Conservation (phyloP, 2,329 filamentous ascomycete species). For the Trematosphaeria pertusa region DNA sequence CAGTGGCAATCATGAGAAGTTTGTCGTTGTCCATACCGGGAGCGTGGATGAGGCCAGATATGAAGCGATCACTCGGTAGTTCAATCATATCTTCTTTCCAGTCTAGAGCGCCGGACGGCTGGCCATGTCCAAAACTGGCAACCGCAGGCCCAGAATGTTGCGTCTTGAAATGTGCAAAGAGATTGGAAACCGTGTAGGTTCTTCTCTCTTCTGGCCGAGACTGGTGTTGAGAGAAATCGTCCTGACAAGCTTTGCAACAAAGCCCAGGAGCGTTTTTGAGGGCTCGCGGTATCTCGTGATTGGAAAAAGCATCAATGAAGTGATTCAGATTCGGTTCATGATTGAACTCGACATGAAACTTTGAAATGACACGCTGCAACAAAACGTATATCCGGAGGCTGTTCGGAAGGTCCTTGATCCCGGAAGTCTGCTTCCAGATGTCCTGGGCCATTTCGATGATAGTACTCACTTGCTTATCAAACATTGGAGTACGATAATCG, state of each 20-base stretch:
- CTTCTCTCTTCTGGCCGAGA: constrained; percentile 47
- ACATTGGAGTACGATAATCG: constrained; percentile 41
- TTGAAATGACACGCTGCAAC: constrained; percentile 67
- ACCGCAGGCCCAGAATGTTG: constrained; percentile 54
- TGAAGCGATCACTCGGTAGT: constrained; percentile 60
- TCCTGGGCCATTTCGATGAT: constrained; percentile 61
- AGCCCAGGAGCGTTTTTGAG: constrained; percentile 54
- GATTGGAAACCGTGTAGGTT: constrained; percentile 57
- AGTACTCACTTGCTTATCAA: constrained; percentile 50
- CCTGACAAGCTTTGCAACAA: constrained; percentile 52
- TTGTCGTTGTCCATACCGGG: constrained; percentile 66
- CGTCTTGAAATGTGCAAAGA: constrained; percentile 67
- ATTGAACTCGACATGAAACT: constrained; percentile 64
- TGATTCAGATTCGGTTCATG: constrained; percentile 65
- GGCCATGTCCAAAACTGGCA: constrained; percentile 31
- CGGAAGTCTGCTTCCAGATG: constrained; percentile 67
- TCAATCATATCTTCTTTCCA: constrained; percentile 70
- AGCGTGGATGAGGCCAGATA: constrained; percentile 58
- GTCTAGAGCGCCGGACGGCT: constrained; percentile 46
- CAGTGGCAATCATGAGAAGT: constrained; percentile 58
- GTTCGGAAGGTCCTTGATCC: constrained; percentile 67
- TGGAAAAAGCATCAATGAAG: constrained; percentile 56
- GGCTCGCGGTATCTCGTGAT: constrained; percentile 49
- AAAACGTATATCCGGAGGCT: constrained; percentile 69
- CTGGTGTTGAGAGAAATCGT: constrained; percentile 33